A percentile compares a stretch with the other conserved stretches of the same genome.
Evolutionary conservation across 2,329 filamentous ascomycete genomes (phyloP).

Genomic region (Penicillium polonicum): DNA sequence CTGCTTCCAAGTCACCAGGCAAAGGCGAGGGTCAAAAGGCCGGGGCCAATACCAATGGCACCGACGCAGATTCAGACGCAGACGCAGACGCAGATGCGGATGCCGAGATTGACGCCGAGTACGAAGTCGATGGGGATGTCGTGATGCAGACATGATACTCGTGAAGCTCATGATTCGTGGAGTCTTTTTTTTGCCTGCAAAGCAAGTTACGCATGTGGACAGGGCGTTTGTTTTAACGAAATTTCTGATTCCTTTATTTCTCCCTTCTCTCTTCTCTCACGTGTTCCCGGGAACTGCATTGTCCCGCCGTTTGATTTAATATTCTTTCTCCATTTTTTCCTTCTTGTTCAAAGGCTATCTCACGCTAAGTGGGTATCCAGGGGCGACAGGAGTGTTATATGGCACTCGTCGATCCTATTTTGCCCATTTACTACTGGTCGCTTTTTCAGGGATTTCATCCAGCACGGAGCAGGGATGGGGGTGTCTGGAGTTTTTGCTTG

Average conservation of each 20-base stretch:
- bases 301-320: constrained; percentile 2
- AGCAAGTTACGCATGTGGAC: constrained; percentile 26
- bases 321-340: constrained; percentile 1
- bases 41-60: constrained; percentile 20
- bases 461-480: constrained; percentile 21
- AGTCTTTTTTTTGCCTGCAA: constrained; percentile 7
- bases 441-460: constrained; percentile 15
- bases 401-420: constrained; percentile 1
- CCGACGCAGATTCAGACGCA: constrained; percentile 12
- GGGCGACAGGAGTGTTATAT: neutral
- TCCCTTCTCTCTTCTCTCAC: constrained; percentile 6
- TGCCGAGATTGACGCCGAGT: constrained; percentile 27
- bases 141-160: constrained; percentile 32
- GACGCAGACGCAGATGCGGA: constrained; percentile 34
- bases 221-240: constrained; percentile 24
- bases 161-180: constrained; percentile 5
- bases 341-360: constrained; percentile 3
- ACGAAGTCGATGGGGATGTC: constrained; percentile 27
- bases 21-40: constrained; percentile 13
- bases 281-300: neutral
- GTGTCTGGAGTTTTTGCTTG: constrained; percentile 16
- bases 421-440: constrained; percentile 4
- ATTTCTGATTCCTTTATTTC: constrained; percentile 5
- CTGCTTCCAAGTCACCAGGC: constrained; percentile 16
- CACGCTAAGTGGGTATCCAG: neutral